Evolutionary conservation across 75 land plant species (phyloP), one percentile per base, ranked within the genome.

Genomic region (Azolla pinnata): DNA sequence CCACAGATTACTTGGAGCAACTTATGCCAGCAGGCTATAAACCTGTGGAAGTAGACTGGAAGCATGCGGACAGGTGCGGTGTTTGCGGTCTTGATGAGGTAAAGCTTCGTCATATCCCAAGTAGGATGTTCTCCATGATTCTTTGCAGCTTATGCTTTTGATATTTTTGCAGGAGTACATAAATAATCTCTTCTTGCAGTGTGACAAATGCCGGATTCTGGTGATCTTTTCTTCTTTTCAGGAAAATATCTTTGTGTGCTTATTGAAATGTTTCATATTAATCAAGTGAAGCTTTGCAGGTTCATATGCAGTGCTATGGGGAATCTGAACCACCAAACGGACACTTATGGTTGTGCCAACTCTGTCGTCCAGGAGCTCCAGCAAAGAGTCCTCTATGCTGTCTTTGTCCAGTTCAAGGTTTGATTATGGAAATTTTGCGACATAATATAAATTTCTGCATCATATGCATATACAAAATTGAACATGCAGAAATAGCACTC

Each of bases 71-170:
- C 50, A 81, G 82, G 35, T 91, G 97, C 72, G 82, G 70, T 51
- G 97, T 91, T 12, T 91, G 97, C 59, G 77, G 88, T 72, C 75
- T 86, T 78, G 90, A 91, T 72, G 97, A 91, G 88, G 91, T 81
- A 33, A 29, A 35, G 25, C 23, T 31, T 1, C 27, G 56, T 2
- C 10, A 38, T 38, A 38, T 7, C 23, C 17, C 53, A 50, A 17
- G 3, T 16, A 31, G 4, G n/a, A 2, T 58, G 7, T 26, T 47
- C 7, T 14, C 4, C 2, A 38, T 17, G 0, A 14, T 29, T 57
- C 60, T 59, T 50, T 44, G 33, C 29, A 44, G 28, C 58, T 35
- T 44, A 30, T 54, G 32, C 4, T 31, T n/a, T 51, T 56, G 19
- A 20, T 21, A 30, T 44, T 44, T 54, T 34, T 64, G 29, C 70